These are phyloP conservation scores for Leccinum arenicola DNA, from an alignment of 768 basidiomycete species.

Conservation along the genomic window DNA sequence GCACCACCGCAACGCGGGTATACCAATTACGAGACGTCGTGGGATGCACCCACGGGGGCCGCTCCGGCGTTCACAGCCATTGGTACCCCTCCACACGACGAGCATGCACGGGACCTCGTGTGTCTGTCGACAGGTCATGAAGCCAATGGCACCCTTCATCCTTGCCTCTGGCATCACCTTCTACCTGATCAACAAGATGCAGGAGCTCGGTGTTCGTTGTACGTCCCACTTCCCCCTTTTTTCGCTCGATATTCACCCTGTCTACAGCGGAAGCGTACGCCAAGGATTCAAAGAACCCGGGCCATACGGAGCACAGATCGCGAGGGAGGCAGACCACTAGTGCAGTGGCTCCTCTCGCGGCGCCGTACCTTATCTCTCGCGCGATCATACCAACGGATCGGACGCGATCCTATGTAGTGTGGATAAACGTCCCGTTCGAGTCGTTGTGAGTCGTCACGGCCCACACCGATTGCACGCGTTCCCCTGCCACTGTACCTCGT, in stretches of 20 bases:
- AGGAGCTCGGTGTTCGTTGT: conserved; percentile 72
- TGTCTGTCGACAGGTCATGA: conserved; percentile 48
- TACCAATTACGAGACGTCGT: conserved; percentile 20
- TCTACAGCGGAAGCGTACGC: conserved; percentile 59
- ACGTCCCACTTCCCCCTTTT: conserved; percentile 32
- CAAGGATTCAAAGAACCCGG: conserved; percentile 68
- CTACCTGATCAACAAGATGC: conserved; percentile 64
- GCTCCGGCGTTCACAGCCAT: not conserved
- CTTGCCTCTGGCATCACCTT: conserved; percentile 60
- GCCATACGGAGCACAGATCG: conserved; percentile 75
- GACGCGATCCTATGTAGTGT: too few species aligned
- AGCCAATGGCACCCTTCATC: conserved; percentile 82
- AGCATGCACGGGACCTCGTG: conserved; percentile 14
- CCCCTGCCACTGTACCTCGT: too few species aligned
- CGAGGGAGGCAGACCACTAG: conserved; percentile 51
- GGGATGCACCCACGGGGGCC: conserved; percentile 11
- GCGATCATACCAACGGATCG: too few species aligned
- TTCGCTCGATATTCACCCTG: not conserved
- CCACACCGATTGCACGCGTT: too few species aligned
- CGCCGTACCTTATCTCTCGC: too few species aligned
- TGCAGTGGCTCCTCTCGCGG: not conserved
- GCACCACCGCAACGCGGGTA: conserved; percentile 4
- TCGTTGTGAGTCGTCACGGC: too few species aligned
- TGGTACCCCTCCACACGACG: conserved; percentile 37
- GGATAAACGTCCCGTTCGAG: too few species aligned